phyloP scores from a whole-genome alignment of 257 asterid genomes.

The Solanum pimpinellifolium region DNA sequence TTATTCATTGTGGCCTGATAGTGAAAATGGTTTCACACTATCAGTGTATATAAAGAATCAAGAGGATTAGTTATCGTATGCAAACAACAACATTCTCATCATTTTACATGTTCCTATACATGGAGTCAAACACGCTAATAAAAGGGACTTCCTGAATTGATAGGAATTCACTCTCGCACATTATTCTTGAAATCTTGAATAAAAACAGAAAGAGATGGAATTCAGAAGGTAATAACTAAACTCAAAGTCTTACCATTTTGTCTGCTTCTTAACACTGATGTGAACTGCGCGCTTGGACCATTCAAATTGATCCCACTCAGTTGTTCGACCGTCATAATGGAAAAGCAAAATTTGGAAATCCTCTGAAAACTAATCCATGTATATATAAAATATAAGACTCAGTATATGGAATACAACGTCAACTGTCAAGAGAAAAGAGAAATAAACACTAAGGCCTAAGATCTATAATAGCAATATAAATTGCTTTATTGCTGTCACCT shows the following conservation, averaged over 20 bases:
- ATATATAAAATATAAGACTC: constrained; percentile 9
- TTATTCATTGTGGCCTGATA: neutral
- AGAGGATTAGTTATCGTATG: neutral
- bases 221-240: neutral
- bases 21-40: neutral
- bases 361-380: constrained; percentile 58
- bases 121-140: neutral
- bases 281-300: constrained; percentile 92
- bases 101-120: neutral
- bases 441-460: neutral
- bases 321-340: constrained; percentile 92
- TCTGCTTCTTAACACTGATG: constrained; percentile 82
- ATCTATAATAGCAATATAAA: neutral
- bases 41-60: neutral
- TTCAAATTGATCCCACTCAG: constrained; percentile 96
- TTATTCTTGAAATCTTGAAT: neutral
- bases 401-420: neutral
- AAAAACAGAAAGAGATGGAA: neutral
- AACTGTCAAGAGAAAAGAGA: neutral
- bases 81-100: neutral
- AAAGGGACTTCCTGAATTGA: neutral
- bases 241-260: constrained; percentile 62
- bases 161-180: neutral
- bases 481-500: constrained; percentile 34
- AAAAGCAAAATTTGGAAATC: constrained; percentile 94